Evolutionary conservation across 192 early-diverging fungal species (phyloP).

Genomic region (Gamsiella multidivaricata): DNA sequence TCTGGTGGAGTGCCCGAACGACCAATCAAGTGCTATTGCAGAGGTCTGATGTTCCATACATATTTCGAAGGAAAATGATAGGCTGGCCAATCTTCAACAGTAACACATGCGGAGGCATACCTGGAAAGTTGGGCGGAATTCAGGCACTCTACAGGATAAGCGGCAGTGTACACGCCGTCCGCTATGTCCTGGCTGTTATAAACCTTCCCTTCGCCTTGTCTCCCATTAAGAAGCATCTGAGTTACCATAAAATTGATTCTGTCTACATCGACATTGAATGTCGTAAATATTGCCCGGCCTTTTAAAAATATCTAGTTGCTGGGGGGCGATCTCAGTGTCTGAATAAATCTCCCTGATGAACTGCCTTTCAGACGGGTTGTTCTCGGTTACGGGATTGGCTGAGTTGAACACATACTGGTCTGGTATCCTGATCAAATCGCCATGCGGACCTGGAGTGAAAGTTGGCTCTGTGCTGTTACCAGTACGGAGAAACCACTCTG

Average conservation of each 20-base stretch:
- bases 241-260: constrained; percentile 10
- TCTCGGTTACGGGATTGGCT: neutral
- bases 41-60: constrained; percentile 19
- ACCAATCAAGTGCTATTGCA: constrained; percentile 50
- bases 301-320: constrained; percentile 1
- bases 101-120: constrained; percentile 6
- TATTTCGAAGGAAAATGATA: constrained; percentile 43
- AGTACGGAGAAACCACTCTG: constrained; percentile 9
- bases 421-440: constrained; percentile 17
- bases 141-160: constrained; percentile 20
- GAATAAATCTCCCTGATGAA: constrained; percentile 16
- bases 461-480: constrained; percentile 23
- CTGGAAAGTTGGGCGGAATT: neutral
- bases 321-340: neutral
- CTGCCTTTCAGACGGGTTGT: constrained; percentile 1
- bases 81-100: constrained; percentile 20
- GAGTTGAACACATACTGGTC: constrained; percentile 15
- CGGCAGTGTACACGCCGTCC: constrained; percentile 1
- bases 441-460: neutral
- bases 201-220: neutral
- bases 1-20: constrained; percentile 11
- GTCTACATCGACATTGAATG: constrained; percentile 3
- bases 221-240: constrained; percentile 11
- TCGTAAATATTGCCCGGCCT: constrained; percentile 7
- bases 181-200: neutral